These are phyloP conservation scores for Sordariomycetes sp. DNA, from an alignment of 2,329 filamentous ascomycete genomes.

Conservation along the genomic window DNA sequence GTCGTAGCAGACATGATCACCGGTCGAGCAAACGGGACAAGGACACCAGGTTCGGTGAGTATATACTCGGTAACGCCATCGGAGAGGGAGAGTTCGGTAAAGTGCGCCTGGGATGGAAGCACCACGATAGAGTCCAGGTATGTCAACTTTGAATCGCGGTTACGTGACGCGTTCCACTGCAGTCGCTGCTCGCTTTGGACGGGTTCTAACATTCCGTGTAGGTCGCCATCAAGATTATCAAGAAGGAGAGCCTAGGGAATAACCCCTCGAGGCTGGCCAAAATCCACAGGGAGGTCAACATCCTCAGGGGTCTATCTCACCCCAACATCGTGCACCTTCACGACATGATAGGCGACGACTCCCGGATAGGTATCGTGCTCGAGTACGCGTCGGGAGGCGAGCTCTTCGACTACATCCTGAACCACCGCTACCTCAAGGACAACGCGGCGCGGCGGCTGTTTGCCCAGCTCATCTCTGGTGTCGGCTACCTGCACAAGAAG, in stretches of 20 bases:
- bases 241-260: conserved; percentile 76
- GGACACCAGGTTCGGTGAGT: conserved; percentile 83
- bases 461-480: conserved; percentile 89
- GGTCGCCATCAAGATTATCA: conserved; percentile 97
- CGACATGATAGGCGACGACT: conserved; percentile 97
- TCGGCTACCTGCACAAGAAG: conserved; percentile 96
- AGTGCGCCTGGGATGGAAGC: conserved; percentile 97
- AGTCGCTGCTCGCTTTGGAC: neutral
- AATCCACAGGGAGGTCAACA: conserved; percentile 94
- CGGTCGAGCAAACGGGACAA: conserved; percentile 50
- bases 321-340: conserved; percentile 95
- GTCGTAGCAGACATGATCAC: conserved; percentile 46
- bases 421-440: conserved; percentile 93
- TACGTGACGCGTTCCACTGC: neutral
- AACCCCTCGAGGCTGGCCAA: conserved; percentile 88
- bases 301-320: conserved; percentile 77
- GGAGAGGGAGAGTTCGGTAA: conserved; percentile 98
- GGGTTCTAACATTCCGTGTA: conserved; percentile 21
- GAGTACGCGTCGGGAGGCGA: conserved; percentile 97
- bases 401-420: conserved; percentile 95
- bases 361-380: conserved; percentile 94
- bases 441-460: conserved; percentile 83
- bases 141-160: conserved; percentile 7
- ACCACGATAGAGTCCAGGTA: conserved; percentile 79
- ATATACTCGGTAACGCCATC: conserved; percentile 89